Evolutionary conservation across 106 monocot species (phyloP).

Genomic region (Agapanthus africanus): DNA sequence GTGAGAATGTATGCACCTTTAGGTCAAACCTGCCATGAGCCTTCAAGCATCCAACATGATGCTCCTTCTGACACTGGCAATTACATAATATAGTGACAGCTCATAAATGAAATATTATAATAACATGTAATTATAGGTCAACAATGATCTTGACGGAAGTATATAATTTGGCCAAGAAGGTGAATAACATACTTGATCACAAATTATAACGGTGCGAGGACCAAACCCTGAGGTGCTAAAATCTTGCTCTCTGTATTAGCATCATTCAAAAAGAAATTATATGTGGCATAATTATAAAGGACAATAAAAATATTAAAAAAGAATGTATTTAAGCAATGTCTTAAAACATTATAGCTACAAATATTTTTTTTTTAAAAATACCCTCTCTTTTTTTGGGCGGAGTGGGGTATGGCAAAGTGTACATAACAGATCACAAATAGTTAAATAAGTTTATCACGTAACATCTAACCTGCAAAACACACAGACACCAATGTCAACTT

Average conservation of each 20-base stretch:
- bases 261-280: not conserved
- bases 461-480: conserved; percentile 69
- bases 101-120: not conserved
- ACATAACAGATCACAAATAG: no score
- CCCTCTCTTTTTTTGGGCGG: no score
- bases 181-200: conserved; percentile 73
- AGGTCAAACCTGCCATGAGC: conserved; percentile 61
- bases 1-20: conserved; percentile 29
- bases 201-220: conserved; percentile 76
- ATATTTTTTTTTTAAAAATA: no score
- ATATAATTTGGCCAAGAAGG: no score
- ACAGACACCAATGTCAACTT: conserved; percentile 59
- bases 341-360: not conserved
- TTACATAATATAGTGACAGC: not conserved
- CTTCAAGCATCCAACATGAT: conserved; percentile 80
- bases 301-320: not conserved
- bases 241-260: conserved; percentile 54
- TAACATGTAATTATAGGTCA: not conserved
- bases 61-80: conserved; percentile 76
- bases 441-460: not conserved
- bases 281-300: not conserved
- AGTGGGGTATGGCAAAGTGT: no score
- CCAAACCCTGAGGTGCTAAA: conserved; percentile 66
- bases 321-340: not conserved
- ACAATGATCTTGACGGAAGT: no score